Percentiles rank a stretch among this genome's conserved stretches.
phyloP scores from a whole-genome alignment of 768 basidiomycete species.

The Rickenella mellea region DNA sequence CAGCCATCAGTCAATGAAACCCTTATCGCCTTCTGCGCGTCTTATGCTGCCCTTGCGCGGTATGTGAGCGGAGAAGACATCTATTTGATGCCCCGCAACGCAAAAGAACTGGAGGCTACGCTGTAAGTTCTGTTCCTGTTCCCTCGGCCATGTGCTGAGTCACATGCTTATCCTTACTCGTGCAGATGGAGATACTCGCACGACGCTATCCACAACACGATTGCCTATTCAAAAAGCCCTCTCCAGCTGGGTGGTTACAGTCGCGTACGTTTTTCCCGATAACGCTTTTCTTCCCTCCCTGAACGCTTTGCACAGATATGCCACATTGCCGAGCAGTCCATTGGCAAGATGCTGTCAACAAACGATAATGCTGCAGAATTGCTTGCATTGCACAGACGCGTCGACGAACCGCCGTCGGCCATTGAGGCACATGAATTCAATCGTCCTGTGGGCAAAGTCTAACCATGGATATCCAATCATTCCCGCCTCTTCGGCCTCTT shows the following conservation, averaged over 20 bases:
- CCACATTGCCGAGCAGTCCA: constrained; percentile 61
- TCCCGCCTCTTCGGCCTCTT: not conserved
- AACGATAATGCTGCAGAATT: constrained; percentile 58
- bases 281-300: constrained; percentile 17
- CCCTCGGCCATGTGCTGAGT: not conserved
- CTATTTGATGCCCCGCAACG: constrained; percentile 56
- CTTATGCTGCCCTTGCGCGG: constrained; percentile 70
- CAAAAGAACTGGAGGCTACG: constrained; percentile 59
- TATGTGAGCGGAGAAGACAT: constrained; percentile 65
- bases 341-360: constrained; percentile 57
- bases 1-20: constrained; percentile 63
- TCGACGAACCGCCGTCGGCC: constrained; percentile 9
- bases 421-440: constrained; percentile 3
- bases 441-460: not conserved
- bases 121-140: constrained; percentile 36
- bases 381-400: constrained; percentile 45
- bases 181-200: constrained; percentile 64
- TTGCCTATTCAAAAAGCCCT: constrained; percentile 56
- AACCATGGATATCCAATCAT: constrained; percentile 10
- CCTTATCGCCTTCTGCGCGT: constrained; percentile 68
- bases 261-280: constrained; percentile 35
- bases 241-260: constrained; percentile 51
- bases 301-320: constrained; percentile 40
- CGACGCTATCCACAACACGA: constrained; percentile 75
- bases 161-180: not conserved